Percentiles rank a stretch among this genome's conserved stretches.
These are phyloP conservation scores for Neonectria punicea DNA, from an alignment of 2,329 filamentous ascomycete genomes.

Conservation along the genomic window DNA sequence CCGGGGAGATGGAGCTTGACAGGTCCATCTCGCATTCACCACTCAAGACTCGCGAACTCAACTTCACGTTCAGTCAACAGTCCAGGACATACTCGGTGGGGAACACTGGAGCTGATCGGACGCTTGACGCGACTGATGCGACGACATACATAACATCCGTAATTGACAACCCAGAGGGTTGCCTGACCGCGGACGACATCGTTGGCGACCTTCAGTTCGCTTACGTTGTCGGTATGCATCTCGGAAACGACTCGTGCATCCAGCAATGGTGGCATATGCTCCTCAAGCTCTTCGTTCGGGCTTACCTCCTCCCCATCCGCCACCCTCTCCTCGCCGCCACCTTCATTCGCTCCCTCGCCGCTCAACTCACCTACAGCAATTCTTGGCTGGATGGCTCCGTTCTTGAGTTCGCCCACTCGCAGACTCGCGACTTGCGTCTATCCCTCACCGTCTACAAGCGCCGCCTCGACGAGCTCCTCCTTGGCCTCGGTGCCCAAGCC, in stretches of 20 bases:
- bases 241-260: slow-evolving; percentile 68
- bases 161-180: slow-evolving; percentile 45
- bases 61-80: slow-evolving; percentile 59
- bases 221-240: slow-evolving; percentile 66
- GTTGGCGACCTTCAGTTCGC: slow-evolving; percentile 70
- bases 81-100: slow-evolving; percentile 55
- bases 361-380: slow-evolving; percentile 66
- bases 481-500: slow-evolving; percentile 46
- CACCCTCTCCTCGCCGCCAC: slow-evolving; percentile 57
- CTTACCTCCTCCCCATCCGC: slow-evolving; percentile 55
- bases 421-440: slow-evolving; percentile 53
- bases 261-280: slow-evolving; percentile 71
- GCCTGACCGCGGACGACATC: slow-evolving; percentile 54
- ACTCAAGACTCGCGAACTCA: slow-evolving; percentile 54
- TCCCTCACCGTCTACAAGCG: slow-evolving; percentile 65
- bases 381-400: slow-evolving; percentile 59
- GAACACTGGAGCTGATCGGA: slow-evolving; percentile 51
- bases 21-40: slow-evolving; percentile 48
- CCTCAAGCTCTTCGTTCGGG: slow-evolving; percentile 61
- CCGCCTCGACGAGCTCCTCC: slow-evolving; percentile 60
- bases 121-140: slow-evolving; percentile 59
- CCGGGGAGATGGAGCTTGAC: slow-evolving; percentile 53
- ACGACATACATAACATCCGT: slow-evolving; percentile 57
- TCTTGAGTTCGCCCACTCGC: slow-evolving; percentile 49
- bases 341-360: slow-evolving; percentile 62